Percentiles rank a stretch among this genome's conserved stretches.
Evolutionary conservation across 805 yeast genomes (phyloP).

Genomic region (Saccharomyces kudriavzevii): DNA sequence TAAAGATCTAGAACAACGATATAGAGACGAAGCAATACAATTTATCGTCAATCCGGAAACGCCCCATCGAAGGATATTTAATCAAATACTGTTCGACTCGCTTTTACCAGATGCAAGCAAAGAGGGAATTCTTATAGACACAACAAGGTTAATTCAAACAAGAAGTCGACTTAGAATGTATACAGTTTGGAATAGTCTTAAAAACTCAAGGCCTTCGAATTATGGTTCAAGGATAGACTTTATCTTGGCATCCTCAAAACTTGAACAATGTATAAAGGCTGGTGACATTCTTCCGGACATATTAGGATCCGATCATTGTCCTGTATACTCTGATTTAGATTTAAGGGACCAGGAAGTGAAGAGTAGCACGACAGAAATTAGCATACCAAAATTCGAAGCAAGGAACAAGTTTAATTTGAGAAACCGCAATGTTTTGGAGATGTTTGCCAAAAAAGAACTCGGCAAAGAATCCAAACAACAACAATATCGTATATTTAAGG

Average conservation of each 20-base stretch:
- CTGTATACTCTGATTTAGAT: constrained; percentile 64
- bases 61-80: constrained; percentile 38
- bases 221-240: constrained; percentile 85
- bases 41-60: constrained; percentile 33
- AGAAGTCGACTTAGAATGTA: constrained; percentile 53
- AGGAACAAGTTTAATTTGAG: constrained; percentile 37
- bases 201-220: constrained; percentile 69
- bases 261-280: constrained; percentile 30
- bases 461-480: not conserved
- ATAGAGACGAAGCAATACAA: constrained; percentile 29
- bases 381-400: constrained; percentile 45
- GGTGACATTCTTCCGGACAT: constrained; percentile 58
- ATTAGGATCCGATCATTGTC: constrained; percentile 93
- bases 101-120: constrained; percentile 26
- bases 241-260: constrained; percentile 42
- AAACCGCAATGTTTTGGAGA: constrained; percentile 29
- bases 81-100: constrained; percentile 36
- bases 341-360: constrained; percentile 4
- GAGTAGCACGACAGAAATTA: not conserved
- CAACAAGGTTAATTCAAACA: constrained; percentile 50
- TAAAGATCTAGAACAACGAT: constrained; percentile 24
- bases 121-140: constrained; percentile 46
- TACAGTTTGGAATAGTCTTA: constrained; percentile 86
- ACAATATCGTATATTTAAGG: not conserved
- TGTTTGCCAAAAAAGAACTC: constrained; percentile 24